phyloP scores from a whole-genome alignment of 2,329 filamentous ascomycete species.

The Diaporthe batatas region DNA sequence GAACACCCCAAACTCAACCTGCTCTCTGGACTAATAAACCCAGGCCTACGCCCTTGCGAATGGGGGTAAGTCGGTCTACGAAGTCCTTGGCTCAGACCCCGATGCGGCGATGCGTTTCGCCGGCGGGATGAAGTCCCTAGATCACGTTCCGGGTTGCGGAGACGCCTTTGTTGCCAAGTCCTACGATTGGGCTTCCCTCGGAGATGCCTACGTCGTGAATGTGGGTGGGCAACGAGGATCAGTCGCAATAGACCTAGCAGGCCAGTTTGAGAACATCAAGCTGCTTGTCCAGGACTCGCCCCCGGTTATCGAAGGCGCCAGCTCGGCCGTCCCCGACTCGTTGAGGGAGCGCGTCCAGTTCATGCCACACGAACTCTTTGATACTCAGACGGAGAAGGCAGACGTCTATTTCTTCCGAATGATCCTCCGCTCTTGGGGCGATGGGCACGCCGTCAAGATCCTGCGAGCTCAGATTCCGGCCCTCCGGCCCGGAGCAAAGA shows the following conservation, averaged over 20 bases:
- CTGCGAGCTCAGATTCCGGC: constrained; percentile 44
- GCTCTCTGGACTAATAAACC: too few species aligned
- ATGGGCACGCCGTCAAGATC: constrained; percentile 51
- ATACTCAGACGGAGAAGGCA: not conserved
- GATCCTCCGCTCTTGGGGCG: constrained; percentile 61
- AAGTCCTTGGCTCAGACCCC: not conserved
- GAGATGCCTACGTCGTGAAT: not conserved
- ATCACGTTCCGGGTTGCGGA: not conserved
- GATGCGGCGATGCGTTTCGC: not conserved
- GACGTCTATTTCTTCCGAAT: constrained; percentile 49
- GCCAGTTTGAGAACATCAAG: not conserved
- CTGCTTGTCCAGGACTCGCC: not conserved
- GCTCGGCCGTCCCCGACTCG: not conserved
- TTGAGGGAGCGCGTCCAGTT: constrained; percentile 17
- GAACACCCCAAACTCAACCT: not conserved
- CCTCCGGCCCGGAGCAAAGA: not conserved
- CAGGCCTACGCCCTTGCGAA: constrained; percentile 9
- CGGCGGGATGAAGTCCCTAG: not conserved
- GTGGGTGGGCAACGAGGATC: not conserved
- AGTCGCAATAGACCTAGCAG: not conserved
- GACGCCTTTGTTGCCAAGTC: not conserved
- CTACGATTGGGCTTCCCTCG: not conserved
- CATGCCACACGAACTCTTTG: constrained; percentile 29
- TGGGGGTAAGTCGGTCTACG: constrained; percentile 1
- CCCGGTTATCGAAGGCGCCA: not conserved